Evolutionary conservation across 148 eudicot genomes (phyloP), one percentile per base, ranked within the genome.

Genomic region (Amaranthus cruentus): DNA sequence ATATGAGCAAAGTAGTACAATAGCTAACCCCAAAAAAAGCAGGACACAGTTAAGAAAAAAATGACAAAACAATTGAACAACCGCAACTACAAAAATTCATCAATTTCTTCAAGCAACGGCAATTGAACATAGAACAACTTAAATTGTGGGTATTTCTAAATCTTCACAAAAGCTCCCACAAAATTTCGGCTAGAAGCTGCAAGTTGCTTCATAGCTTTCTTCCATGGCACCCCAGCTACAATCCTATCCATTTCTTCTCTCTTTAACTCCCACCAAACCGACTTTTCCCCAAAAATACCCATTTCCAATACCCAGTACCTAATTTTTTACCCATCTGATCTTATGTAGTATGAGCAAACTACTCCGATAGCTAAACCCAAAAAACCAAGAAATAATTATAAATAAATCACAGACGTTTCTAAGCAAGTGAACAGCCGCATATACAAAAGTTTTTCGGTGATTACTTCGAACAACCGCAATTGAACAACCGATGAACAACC

Each of bases 221-320:
- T 77, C 54, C 95, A 92, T 73, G 92, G 95, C 75, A 87, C 97
- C 2, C 92, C 97, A 1, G 97, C 92, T n/a, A 87, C 82, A 9
- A 53, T 90, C 81, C 51, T 90, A 0, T 90, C 97, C 49, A 7
- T 49, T 3, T 3, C 28, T 46, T 83, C 95, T 8, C 72, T 88
- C 11, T n/a, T 83, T 55, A 28, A 78, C 51, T 76, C 83, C 61
- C 68, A 70, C 7, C 64, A 52, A 28, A 50, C 4, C 21, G 89
- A 87, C 64, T 73, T 89, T 50, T 72, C 95, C 7, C 49, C 54
- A 47, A 89, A 89, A n/a, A n/a, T 76, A 85, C 92, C 15, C 68
- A 61, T 5, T 71, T 62, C 14, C 88, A n/a, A n/a, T n/a, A 54
- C 69, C 47, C 95, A 92, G 60, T 92, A 92, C 78, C 72, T 92